These are phyloP conservation scores for Nigrospora osmanthi DNA, from an alignment of 2,329 filamentous ascomycete genomes.

Conservation along the genomic window DNA sequence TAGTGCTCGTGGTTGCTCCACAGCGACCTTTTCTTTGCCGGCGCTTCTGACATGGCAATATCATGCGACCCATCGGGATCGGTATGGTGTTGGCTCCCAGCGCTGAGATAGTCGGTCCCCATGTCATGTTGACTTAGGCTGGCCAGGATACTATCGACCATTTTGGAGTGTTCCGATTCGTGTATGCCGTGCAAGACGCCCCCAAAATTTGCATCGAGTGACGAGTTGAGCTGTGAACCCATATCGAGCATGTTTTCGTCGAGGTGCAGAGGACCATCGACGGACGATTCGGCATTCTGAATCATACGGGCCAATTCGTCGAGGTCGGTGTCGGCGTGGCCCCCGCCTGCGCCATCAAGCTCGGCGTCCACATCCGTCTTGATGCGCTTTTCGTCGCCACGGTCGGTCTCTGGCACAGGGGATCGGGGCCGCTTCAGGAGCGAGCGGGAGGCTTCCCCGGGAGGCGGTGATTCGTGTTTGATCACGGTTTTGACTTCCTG, in stretches of 20 bases:
- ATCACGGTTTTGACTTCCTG: constrained; percentile 12
- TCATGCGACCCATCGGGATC: not conserved
- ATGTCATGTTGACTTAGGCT: not conserved
- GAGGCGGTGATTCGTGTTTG: constrained; percentile 15
- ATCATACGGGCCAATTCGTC: constrained; percentile 4
- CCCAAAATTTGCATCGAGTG: too few relatives aligned
- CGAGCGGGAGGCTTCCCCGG: constrained; percentile 8
- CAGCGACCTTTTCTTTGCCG: constrained; percentile 11
- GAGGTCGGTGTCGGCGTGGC: not conserved
- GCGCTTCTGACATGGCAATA: not conserved
- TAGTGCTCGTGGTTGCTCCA: constrained; percentile 23
- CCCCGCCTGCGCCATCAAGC: constrained; percentile 7
- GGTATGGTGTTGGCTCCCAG: constrained; percentile 3
- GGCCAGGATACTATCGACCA: not conserved
- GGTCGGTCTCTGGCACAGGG: constrained; percentile 2
- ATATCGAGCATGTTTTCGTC: constrained; percentile 1
- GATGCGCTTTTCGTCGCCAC: constrained; percentile 16
- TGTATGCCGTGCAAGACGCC: too few relatives aligned
- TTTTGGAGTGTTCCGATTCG: too few relatives aligned
- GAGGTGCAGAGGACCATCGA: not conserved
- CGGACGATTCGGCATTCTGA: not conserved
- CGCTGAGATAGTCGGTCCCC: too few relatives aligned
- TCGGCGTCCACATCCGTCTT: constrained; percentile 14
- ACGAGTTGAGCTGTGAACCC: too few relatives aligned
- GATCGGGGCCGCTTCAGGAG: constrained; percentile 17